Evolutionary conservation across 2,329 filamentous ascomycete species (phyloP).

Genomic region (Elsinoe perseae): DNA sequence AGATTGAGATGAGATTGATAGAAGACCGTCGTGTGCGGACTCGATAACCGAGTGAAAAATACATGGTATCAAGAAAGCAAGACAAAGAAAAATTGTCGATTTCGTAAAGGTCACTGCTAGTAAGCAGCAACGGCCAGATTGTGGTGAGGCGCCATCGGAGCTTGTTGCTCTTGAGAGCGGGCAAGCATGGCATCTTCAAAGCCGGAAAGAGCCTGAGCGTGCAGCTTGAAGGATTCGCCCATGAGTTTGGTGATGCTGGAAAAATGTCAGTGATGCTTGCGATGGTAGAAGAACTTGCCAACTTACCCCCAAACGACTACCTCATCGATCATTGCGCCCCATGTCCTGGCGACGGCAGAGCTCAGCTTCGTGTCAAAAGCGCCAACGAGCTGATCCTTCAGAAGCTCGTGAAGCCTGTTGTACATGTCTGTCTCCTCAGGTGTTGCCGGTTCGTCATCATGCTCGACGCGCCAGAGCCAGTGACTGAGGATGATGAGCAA

Average conservation of each 20-base stretch:
- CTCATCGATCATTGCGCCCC: constrained; percentile 97
- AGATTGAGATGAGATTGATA: constrained; percentile 6
- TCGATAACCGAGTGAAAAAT: constrained; percentile 5
- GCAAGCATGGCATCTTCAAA: constrained; percentile 72
- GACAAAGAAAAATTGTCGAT: constrained; percentile 11
- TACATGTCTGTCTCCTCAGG: constrained; percentile 84
- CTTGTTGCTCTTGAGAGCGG: constrained; percentile 35
- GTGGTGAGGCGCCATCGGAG: constrained; percentile 35
- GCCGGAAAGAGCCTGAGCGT: constrained; percentile 87
- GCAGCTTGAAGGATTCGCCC: constrained; percentile 95
- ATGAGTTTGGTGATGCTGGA: constrained; percentile 82
- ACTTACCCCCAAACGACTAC: constrained; percentile 99
- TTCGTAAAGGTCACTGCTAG: constrained; percentile 1
- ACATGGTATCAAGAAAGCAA: constrained; percentile 15
- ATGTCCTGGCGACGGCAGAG: constrained; percentile 88
- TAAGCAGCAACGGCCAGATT: constrained; percentile 27
- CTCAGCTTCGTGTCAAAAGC: constrained; percentile 76
- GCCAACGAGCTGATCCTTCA: constrained; percentile 83
- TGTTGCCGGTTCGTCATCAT: constrained; percentile 86
- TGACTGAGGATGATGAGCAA: constrained; percentile 95
- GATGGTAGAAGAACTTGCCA: background rate
- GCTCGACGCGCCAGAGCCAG: constrained; percentile 98
- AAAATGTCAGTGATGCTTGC: constrained; percentile 38
- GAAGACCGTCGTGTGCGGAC: background rate
- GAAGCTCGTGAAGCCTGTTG: constrained; percentile 81